Percentiles rank a stretch among this genome's conserved stretches.
Evolutionary conservation across 2,329 filamentous ascomycete species (phyloP).

Genomic region (Penicillium aurantiogriseum): DNA sequence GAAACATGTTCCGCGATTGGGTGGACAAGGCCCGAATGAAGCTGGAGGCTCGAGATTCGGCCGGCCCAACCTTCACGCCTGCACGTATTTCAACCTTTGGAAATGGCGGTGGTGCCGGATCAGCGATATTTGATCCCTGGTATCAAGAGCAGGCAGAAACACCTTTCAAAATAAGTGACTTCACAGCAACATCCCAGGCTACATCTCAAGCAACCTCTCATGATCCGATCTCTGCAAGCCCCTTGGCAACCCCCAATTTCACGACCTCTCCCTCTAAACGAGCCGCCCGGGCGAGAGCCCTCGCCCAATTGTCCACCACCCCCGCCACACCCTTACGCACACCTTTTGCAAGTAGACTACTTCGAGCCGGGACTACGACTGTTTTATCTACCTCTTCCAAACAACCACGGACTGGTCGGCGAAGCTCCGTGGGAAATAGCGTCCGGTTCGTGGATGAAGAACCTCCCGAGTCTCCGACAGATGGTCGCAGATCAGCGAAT

Average conservation of each 20-base stretch:
- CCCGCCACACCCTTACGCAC: conserved; percentile 46
- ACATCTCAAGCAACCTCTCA: conserved; percentile 26
- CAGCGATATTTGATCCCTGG: conserved; percentile 37
- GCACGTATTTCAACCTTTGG: conserved; percentile 24
- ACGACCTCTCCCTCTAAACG: conserved; percentile 48
- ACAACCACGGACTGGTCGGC: conserved; percentile 28
- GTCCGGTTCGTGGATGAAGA: conserved; percentile 45
- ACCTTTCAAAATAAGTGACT: conserved; percentile 39
- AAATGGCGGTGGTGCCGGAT: conserved; percentile 20
- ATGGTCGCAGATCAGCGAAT: conserved; percentile 38
- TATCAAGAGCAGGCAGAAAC: conserved; percentile 33
- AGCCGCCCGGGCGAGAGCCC: conserved; percentile 42
- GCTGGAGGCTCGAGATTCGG: conserved; percentile 31
- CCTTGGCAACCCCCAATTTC: conserved; percentile 44
- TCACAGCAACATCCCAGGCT: conserved; percentile 24
- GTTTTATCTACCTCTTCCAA: conserved; percentile 26
- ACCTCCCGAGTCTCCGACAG: conserved; percentile 40
- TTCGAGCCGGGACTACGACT: conserved; percentile 26
- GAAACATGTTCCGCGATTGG: conserved; percentile 58
- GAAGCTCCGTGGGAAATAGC: conserved; percentile 34
- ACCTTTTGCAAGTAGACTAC: conserved; percentile 44
- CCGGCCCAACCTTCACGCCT: conserved; percentile 31
- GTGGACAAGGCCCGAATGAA: conserved; percentile 43
- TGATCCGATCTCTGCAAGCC: conserved; percentile 33
- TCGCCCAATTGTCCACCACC: conserved; percentile 46